Evolutionary conservation across 768 basidiomycete genomes (phyloP).

Genomic region (Gautieria morchelliformis): DNA sequence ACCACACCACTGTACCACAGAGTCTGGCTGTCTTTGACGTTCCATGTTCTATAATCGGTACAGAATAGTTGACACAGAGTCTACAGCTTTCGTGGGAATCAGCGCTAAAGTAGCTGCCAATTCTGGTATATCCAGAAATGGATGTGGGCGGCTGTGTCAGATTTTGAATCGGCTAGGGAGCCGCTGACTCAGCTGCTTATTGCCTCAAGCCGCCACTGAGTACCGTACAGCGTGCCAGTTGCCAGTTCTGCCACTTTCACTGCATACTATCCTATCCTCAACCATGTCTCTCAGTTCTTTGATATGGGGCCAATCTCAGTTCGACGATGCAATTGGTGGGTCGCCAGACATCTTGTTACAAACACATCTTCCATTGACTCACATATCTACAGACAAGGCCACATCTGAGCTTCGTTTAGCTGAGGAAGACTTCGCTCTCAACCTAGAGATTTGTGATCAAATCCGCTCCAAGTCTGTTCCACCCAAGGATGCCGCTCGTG

Average conservation of each 20-base stretch:
- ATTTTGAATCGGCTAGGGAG: no score
- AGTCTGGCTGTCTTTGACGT: no score
- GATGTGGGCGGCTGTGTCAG: no score
- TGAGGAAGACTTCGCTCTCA: slow-evolving; percentile 83
- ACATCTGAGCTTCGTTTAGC: slow-evolving; percentile 82
- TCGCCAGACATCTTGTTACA: slow-evolving; percentile 6
- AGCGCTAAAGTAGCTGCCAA: no score
- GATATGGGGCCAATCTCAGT: slow-evolving; percentile 76
- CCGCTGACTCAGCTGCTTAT: no score
- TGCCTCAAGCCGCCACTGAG: no score
- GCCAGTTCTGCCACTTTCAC: background rate
- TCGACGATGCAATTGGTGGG: slow-evolving; percentile 76
- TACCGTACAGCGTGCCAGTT: background rate
- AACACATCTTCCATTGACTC: no score
- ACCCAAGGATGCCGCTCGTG: slow-evolving; percentile 81
- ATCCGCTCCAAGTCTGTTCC: slow-evolving; percentile 85
- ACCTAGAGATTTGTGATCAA: slow-evolving; percentile 94
- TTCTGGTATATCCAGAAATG: no score
- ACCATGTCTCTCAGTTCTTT: slow-evolving; percentile 48
- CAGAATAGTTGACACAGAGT: no score
- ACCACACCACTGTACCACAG: no score
- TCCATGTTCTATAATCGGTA: no score
- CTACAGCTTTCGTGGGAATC: no score
- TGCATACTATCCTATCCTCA: background rate
- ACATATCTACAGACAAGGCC: slow-evolving; percentile 62